Evolutionary conservation across 352 stramenopile genomes (phyloP).

Genomic region (Peronospora tabacina): DNA sequence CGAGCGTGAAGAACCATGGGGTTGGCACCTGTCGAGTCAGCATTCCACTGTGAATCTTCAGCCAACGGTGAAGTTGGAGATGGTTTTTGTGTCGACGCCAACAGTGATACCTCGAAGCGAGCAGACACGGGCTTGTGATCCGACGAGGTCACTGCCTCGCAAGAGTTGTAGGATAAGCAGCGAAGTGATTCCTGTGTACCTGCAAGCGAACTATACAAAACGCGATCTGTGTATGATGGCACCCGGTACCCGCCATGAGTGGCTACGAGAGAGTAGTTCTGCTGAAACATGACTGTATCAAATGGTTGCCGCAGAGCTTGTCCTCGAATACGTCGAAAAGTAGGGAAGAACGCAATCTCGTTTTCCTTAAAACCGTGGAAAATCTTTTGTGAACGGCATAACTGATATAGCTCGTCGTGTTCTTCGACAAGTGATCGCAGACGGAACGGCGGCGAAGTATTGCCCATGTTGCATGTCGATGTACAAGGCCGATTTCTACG

Average conservation of each 20-base stretch:
- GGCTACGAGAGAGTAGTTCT: constrained; percentile 61
- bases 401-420: constrained; percentile 64
- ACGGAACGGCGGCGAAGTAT: constrained; percentile 18
- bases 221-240: constrained; percentile 86
- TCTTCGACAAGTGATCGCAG: constrained; percentile 43
- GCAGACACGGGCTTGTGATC: constrained; percentile 82
- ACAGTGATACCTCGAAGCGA: constrained; percentile 45
- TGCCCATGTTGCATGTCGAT: constrained; percentile 18
- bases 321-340: constrained; percentile 65
- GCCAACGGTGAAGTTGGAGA: constrained; percentile 9
- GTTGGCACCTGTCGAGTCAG: constrained; percentile 38
- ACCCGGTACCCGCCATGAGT: constrained; percentile 58
- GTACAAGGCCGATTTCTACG: constrained; percentile 9
- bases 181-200: constrained; percentile 44
- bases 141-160: constrained; percentile 59
- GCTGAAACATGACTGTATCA: constrained; percentile 29
- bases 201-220: constrained; percentile 74
- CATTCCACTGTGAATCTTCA: constrained; percentile 31
- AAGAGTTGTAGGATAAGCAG: constrained; percentile 71
- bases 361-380: constrained; percentile 76
- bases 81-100: constrained; percentile 1
- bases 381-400: constrained; percentile 57
- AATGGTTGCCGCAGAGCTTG: constrained; percentile 30
- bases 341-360: constrained; percentile 65
- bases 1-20: constrained; percentile 34